Percentiles rank a stretch among this genome's conserved stretches.
Conservation (phyloP, 169 alveolate genomes). For the Cryptosporidium canis region DNA sequence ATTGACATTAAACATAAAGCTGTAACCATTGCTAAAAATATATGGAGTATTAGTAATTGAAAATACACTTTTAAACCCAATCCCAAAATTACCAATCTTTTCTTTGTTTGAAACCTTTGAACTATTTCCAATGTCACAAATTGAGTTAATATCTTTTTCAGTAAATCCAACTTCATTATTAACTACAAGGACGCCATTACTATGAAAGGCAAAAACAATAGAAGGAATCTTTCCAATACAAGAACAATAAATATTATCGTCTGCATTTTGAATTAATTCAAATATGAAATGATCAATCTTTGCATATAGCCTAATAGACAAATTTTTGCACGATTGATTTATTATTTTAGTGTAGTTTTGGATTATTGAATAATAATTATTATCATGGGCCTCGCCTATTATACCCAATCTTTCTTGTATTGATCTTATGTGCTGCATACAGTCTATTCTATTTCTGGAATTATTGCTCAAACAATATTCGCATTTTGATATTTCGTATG, state of each 20-base stretch:
- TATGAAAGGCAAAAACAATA: conserved; percentile 42
- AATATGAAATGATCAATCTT: conserved; percentile 50
- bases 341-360: conserved; percentile 18
- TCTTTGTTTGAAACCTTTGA: conserved; percentile 25
- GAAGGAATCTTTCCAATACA: conserved; percentile 56
- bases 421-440: not conserved
- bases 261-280: conserved; percentile 79
- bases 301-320: conserved; percentile 73
- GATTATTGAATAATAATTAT: not conserved
- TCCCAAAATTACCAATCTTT: conserved; percentile 77
- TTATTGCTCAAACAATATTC: not conserved
- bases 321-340: conserved; percentile 38
- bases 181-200: conserved; percentile 62
- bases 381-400: not conserved
- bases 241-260: conserved; percentile 74
- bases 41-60: conserved; percentile 75
- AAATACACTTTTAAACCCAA: conserved; percentile 79
- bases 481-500: not conserved
- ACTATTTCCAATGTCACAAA: conserved; percentile 76
- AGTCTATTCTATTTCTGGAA: not conserved
- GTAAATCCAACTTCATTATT: conserved; percentile 78
- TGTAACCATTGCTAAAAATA: conserved; percentile 77
- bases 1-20: conserved; percentile 19
- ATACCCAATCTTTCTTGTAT: conserved; percentile 26
- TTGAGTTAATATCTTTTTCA: conserved; percentile 72